Evolutionary conservation across 345 rosid species (phyloP).

Genomic region (Salix koriyanagi): DNA sequence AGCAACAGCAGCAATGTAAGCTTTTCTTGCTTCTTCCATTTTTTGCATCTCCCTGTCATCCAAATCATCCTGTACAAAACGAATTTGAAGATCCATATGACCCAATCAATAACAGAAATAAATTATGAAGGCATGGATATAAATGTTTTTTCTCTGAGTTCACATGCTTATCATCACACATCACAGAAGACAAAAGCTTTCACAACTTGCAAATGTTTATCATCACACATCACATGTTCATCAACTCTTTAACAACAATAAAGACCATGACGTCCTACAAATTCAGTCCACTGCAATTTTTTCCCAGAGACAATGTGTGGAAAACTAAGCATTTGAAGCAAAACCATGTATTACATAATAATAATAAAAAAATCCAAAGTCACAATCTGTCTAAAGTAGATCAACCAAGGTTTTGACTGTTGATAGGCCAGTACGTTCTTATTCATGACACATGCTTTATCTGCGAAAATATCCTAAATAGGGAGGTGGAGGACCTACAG

Average conservation of each 20-base stretch:
- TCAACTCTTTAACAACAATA: background rate
- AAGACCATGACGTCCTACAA: background rate
- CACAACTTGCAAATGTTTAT: too few species aligned
- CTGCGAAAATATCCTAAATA: background rate
- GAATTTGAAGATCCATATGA: background rate
- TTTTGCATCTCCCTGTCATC: slow-evolving; percentile 44
- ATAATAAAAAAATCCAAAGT: background rate
- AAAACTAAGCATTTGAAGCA: background rate
- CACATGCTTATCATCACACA: background rate
- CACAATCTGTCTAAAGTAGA: background rate
- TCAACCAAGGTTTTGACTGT: background rate
- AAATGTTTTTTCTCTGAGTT: background rate
- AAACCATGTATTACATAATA: background rate
- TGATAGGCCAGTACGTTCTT: background rate
- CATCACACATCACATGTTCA: too few species aligned
- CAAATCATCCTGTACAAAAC: slow-evolving; percentile 47
- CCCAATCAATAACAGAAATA: background rate
- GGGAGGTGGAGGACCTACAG: background rate
- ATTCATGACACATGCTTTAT: too few species aligned
- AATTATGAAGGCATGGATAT: background rate
- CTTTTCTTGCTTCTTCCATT: slow-evolving; percentile 80
- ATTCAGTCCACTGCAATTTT: background rate
- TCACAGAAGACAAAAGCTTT: background rate
- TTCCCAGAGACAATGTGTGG: too few species aligned
- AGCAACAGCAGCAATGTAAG: slow-evolving; percentile 64